Evolutionary conservation across 2,329 filamentous ascomycete species (phyloP), one percentile per base, ranked within the genome.

Genomic region (Botryotinia convoluta): DNA sequence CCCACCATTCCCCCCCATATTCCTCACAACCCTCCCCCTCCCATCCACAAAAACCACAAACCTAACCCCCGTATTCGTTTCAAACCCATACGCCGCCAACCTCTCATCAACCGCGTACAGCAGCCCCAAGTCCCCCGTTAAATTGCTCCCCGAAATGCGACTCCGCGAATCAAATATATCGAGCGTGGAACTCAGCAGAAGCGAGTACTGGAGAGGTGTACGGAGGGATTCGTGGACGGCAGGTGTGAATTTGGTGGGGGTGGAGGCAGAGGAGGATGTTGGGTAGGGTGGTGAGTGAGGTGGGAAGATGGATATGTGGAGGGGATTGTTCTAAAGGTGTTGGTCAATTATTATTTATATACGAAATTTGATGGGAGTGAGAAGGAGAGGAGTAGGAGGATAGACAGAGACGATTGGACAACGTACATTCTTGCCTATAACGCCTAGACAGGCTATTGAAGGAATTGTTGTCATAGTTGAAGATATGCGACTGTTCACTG

Each of bases 81-180:
- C 89, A 90, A 93, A 98, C 79, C 96, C 96, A 84, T 98, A 99
- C 77, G 94, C 92, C 51, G 95, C 94, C 64, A 98, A 87, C 39
- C 95, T 89, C 84, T 99, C 95, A 84, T 98, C 96, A 74, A 98
- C 87, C 74, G 95, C 94, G 84, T 98, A 95, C 69, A 99, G 87
- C 20, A 98, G 88, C 44, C 96, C 95, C 77, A 96, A 91, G 82
- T 98, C 95, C 78, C 96, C 94, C 69, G 93, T 92, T 6, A 68
- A 20, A 42, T 68, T 63, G 42, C 39, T 51, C 22, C 22, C 54
- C 8, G 18, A n/a, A 12, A 14, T n/a, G 29, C 35, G 65, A 42
- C 37, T 68, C 73, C 94, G 93, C 74, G 95, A 89, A 79, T 96
- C 93, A 83, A 99, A 98, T 77, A 98, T 91, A 83, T 99, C 96